Evolutionary conservation across 2,329 filamentous ascomycete genomes (phyloP), one percentile per base, ranked within the genome.

Genomic region (Massarina eburnea): DNA sequence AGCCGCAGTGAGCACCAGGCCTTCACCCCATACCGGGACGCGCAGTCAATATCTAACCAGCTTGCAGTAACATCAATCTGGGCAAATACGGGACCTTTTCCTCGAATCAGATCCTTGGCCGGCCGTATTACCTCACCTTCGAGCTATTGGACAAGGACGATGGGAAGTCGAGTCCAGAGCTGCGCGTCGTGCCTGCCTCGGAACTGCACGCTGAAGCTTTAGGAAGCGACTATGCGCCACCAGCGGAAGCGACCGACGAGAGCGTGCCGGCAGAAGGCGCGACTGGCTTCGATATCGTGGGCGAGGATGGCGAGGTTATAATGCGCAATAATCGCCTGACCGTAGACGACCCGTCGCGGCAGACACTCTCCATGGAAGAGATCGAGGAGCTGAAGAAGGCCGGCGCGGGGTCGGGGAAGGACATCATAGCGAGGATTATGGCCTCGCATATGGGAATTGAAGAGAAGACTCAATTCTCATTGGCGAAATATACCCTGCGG

Each of bases 41-140:
- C 20, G 46, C 22, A 18, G 15, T 9, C 12, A 37, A 15, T 12
- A 17, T 3, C 45, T 33, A 20, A 17, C 48, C 55, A 38, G 57
- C 45, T 21, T 14, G 27, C 57, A 96, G 91, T 32, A 89, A 83
- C 35, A 87, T 97, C 54, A 90, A 89, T 1, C 78, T 97, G 26
- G 91, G 91, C 45, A 97, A 96, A 81, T 95, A 94, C 68, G 94
- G 94, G 54, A 83, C 84, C 2, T 96, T 99, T 66, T 86, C 89
- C 14, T 84, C 89, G 41, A 96, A 97, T 66, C 81, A 94, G 24
- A 83, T 99, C 36, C 82, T 99, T 52, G 87, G 90, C n/a, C 85
- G 94, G 7, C 94, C 94, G 0, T 96, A 89, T 67, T 83, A 96
- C 73, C 77, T 95, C 49, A 97, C 91, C 1, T 99, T 90, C 72